Evolutionary conservation across 2,329 filamentous ascomycete genomes (phyloP).

Genomic region (Laburnicola sp.): DNA sequence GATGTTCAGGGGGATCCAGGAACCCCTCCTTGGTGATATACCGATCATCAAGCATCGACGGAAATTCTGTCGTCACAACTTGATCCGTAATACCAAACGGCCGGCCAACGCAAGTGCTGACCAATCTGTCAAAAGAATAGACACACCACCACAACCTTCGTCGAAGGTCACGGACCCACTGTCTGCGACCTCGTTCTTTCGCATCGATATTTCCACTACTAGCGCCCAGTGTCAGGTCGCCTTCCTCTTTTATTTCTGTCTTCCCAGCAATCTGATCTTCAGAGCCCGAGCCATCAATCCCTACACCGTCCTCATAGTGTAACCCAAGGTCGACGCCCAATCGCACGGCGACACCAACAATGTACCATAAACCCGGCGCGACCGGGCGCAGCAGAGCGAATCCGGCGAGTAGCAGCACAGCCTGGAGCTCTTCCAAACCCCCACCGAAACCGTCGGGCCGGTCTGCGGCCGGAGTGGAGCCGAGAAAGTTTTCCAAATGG

Average conservation of each 20-base stretch:
- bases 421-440: constrained; percentile 89
- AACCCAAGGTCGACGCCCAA: constrained; percentile 88
- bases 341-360: constrained; percentile 88
- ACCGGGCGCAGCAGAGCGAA: constrained; percentile 91
- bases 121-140: constrained; percentile 91
- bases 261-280: constrained; percentile 34
- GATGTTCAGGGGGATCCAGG: constrained; percentile 60
- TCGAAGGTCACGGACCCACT: constrained; percentile 85
- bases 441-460: constrained; percentile 69
- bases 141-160: constrained; percentile 95
- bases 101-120: constrained; percentile 88
- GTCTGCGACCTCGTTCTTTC: constrained; percentile 67
- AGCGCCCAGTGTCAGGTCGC: constrained; percentile 23
- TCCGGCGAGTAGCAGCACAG: constrained; percentile 85
- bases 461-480: constrained; percentile 63
- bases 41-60: constrained; percentile 82
- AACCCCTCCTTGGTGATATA: constrained; percentile 84
- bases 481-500: constrained; percentile 82
- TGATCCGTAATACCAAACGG: constrained; percentile 96
- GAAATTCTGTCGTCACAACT: constrained; percentile 93
- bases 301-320: constrained; percentile 85
- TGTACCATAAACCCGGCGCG: constrained; percentile 94
- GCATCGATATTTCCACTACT: constrained; percentile 48
- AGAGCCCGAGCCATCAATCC: constrained; percentile 55
- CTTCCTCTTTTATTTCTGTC: constrained; percentile 40